Conservation (phyloP, 345 rosid genomes). For the Fremontodendron californicum region DNA sequence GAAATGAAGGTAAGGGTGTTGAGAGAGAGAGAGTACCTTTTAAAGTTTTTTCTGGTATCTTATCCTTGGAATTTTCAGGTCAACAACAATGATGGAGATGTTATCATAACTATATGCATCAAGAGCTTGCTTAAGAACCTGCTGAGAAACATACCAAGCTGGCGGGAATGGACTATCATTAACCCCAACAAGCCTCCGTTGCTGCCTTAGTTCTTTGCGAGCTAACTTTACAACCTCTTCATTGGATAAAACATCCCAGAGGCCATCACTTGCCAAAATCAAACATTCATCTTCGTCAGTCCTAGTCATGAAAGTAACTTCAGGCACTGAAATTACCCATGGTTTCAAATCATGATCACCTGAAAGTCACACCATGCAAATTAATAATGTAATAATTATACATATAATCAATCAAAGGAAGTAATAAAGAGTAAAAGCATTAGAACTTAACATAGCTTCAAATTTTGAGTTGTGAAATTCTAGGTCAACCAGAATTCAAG, state of each 20-base stretch:
- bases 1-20: neutral
- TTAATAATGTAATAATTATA: neutral
- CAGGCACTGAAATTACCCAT: slow-evolving; percentile 58
- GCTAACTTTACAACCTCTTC: slow-evolving; percentile 55
- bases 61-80: slow-evolving; percentile 39
- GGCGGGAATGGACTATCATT: slow-evolving; percentile 6
- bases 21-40: neutral
- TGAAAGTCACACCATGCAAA: slow-evolving; percentile 16
- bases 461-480: neutral
- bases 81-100: slow-evolving; percentile 54
- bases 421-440: neutral
- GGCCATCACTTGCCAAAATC: slow-evolving; percentile 63
- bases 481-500: neutral
- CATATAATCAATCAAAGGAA: neutral
- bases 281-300: slow-evolving; percentile 55
- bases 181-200: slow-evolving; percentile 23
- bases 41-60: slow-evolving; percentile 25
- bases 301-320: slow-evolving; percentile 43
- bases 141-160: slow-evolving; percentile 19
- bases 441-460: neutral
- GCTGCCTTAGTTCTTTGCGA: slow-evolving; percentile 36
- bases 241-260: slow-evolving; percentile 64
- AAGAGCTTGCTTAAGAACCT: slow-evolving; percentile 17
- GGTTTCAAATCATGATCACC: slow-evolving; percentile 60
- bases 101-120: slow-evolving; percentile 31